phyloP scores from a whole-genome alignment of 768 basidiomycete species.

The Suillus americanus region DNA sequence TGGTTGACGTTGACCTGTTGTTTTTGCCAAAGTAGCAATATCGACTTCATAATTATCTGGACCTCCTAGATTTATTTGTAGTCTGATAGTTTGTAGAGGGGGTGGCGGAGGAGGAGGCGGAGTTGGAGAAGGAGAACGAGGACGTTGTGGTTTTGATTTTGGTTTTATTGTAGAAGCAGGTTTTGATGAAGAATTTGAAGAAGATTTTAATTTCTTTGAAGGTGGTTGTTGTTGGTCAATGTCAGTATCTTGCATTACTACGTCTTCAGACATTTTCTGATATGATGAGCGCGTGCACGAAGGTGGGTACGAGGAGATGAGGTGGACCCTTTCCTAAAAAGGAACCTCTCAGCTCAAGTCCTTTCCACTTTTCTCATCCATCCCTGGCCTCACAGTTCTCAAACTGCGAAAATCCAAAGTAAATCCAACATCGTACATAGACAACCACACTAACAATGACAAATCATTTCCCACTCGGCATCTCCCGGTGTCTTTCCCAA shows the following conservation, averaged over 20 bases:
- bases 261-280: constrained; percentile 26
- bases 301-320: constrained; percentile 19
- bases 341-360: not conserved
- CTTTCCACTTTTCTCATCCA: not conserved
- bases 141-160: constrained; percentile 46
- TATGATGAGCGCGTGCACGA: not conserved
- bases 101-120: constrained; percentile 49
- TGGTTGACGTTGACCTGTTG: constrained; percentile 61
- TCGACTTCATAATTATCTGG: constrained; percentile 77
- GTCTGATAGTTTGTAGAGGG: constrained; percentile 61
- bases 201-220: constrained; percentile 28
- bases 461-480: not conserved
- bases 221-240: constrained; percentile 26
- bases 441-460: not conserved
- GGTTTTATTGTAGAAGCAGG: constrained; percentile 44
- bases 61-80: constrained; percentile 70
- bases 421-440: not conserved
- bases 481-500: too few relatives aligned
- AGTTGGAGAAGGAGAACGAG: constrained; percentile 57
- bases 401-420: not conserved
- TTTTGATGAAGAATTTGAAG: constrained; percentile 19
- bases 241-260: constrained; percentile 27
- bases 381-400: not conserved
- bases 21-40: constrained; percentile 54
- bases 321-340: constrained; percentile 34